Base-by-base conservation (phyloP, 208 protist species). In the Crithidia thermophila region DNA sequence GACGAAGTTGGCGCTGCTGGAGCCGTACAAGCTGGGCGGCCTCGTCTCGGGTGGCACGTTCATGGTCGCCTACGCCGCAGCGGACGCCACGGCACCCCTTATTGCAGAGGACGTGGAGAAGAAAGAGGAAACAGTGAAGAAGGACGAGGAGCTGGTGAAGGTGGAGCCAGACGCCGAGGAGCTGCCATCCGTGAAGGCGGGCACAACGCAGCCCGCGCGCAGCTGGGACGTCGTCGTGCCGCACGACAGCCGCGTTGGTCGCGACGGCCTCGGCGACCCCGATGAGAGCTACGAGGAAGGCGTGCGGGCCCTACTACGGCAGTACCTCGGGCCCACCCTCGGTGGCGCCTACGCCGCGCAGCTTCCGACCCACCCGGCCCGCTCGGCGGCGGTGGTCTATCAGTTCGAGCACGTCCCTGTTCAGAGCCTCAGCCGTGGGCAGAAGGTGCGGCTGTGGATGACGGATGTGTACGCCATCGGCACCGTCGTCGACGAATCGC, bases 361-460 rank as follows among this genome's bases (percentile, higher is more conserved):
- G 6, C 71, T 90, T 16, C 84, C 81, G 13, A n/a, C 46, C 28
- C 76, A 87, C 18, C 81, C 85, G 3, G 51, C 72, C 0, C 72
- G 64, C 20, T 84, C 77, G 1, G 66, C 68, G 13, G 51, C 39
- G 8, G 53, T 47, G 18, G 57, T 39, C 9, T 85, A 84, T 39
- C 21, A 49, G 27, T 94, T 88, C 55, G 34, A 58, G 1, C 78
- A 61, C 25, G 55, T 85, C n/a, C 67, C 74, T 5, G 68, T 72
- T 5, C 49, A 66, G 14, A 65, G 67, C 20, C 37, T 93, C 21
- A 42, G 46, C 9, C 61, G 75, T 5, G 90, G 87, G 40, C 67
- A 85, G 55, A 95, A 95, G 67, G 82, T 95, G 55, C 86, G 90
- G 20, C 66, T 95, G 42, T 95, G 90, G 87, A 95, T 95, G 90